A percentile compares a stretch with the other conserved stretches of the same genome.
Conservation (phyloP, 2,329 filamentous ascomycete species). For the Exophiala bonariae region DNA sequence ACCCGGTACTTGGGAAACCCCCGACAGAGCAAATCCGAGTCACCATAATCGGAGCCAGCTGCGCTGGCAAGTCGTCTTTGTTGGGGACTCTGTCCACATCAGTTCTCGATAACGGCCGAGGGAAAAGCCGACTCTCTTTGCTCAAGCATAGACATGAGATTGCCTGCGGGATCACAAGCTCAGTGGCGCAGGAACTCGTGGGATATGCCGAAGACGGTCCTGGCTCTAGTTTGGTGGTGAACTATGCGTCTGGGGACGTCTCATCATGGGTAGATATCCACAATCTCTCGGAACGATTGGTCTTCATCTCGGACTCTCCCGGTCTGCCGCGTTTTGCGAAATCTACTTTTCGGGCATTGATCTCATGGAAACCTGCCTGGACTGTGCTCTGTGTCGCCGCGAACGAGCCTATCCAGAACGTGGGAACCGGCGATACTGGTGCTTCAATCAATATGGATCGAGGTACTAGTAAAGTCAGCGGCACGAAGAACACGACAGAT, state of each 20-base stretch:
- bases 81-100: slow-evolving; percentile 86
- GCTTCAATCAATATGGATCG: slow-evolving; percentile 47
- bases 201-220: slow-evolving; percentile 61
- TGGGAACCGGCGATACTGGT: not conserved
- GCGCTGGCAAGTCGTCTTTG: slow-evolving; percentile 88
- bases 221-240: slow-evolving; percentile 43
- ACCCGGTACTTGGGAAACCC: slow-evolving; percentile 39
- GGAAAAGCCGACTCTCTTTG: slow-evolving; percentile 83
- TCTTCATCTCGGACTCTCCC: slow-evolving; percentile 88
- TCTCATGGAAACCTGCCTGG: slow-evolving; percentile 96
- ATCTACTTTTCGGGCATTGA: slow-evolving; percentile 83
- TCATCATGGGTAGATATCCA: slow-evolving; percentile 96
- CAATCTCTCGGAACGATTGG: slow-evolving; percentile 72
- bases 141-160: slow-evolving; percentile 94
- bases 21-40: slow-evolving; percentile 76
- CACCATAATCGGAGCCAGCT: slow-evolving; percentile 84
- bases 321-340: slow-evolving; percentile 86
- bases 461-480: slow-evolving; percentile 46
- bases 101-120: slow-evolving; percentile 85
- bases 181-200: slow-evolving; percentile 88
- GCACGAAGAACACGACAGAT: slow-evolving; percentile 50
- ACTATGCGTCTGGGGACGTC: slow-evolving; percentile 83
- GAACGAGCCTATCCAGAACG: slow-evolving; percentile 61
- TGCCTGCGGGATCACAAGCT: slow-evolving; percentile 87
- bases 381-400: slow-evolving; percentile 84